Evolutionary conservation across 2,329 filamentous ascomycete genomes (phyloP), one percentile per base, ranked within the genome.

Genomic region (Aspergillus sp.): DNA sequence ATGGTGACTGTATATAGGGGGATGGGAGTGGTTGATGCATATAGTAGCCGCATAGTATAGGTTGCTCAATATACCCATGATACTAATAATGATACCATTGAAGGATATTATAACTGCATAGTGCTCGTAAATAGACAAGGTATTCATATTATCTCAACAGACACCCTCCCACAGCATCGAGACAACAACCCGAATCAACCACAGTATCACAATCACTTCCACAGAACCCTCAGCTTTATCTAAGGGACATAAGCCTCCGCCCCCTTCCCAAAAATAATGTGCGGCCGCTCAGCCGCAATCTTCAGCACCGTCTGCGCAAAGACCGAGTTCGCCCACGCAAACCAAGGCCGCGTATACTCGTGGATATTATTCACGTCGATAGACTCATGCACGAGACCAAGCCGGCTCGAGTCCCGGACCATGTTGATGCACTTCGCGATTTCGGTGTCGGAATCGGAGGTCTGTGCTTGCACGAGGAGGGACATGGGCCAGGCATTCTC

Each of bases 401-500:
- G 81, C 52, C 81, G 82, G 60, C 89, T 90, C 1, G 89, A 89
- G 59, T 86, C 82, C 59, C 95, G 86, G 40, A 99, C 95, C 33
- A 88, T 73, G 7, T 86, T 79, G 25, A 99, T 75, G 61, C 89
- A 90, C 49, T 84, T 81, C 59, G 76, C 79, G 62, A 99, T 98
- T 77, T 99, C 95, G 15, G 64, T 62, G 60, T 96, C 93, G 57
- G 93, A 82, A 51, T 93, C 84, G 6, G 87, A 89, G 0, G 95
- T 99, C 83, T 95, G 91, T 3, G 91, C 91, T 75, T 97, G 93
- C 19, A 97, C 85, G 8, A 99, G 81, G 61, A 97, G 79, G 71
- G 90, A 95, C 92, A 99, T 98, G 0, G 95, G 95, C 95, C 95
- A 99, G 7, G 93, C 95, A 64, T 96, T 90, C 66, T 85, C 80